These are phyloP conservation scores for Bryum argenteum DNA, from an alignment of 225 moss, liverwort and hornwort species.

Conservation along the genomic window DNA sequence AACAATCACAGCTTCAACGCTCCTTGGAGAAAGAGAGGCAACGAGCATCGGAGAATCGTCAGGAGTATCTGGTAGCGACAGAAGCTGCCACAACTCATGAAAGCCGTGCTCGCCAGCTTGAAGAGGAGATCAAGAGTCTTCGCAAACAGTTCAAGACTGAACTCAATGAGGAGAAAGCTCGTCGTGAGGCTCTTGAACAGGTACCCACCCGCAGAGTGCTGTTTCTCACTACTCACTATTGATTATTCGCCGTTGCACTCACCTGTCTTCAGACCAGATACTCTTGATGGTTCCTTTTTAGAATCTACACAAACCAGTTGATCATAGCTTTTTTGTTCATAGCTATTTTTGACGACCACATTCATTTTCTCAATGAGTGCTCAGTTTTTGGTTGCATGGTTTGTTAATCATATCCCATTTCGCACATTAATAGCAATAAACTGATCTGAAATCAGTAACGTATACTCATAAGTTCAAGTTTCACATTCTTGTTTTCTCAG, in stretches of 20 bases:
- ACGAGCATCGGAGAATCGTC: slow-evolving; percentile 89
- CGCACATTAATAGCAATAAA: slow-evolving; percentile 9
- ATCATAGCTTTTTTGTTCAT: background rate
- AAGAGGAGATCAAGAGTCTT: slow-evolving; percentile 77
- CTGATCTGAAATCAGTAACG: background rate
- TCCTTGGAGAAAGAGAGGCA: slow-evolving; percentile 97
- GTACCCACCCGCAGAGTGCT: slow-evolving; percentile 38
- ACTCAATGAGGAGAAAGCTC: slow-evolving; percentile 85
- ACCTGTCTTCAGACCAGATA: background rate
- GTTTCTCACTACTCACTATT: slow-evolving; percentile 17
- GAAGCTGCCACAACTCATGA: slow-evolving; percentile 83
- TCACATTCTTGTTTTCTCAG: slow-evolving; percentile 49
- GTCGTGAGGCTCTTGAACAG: slow-evolving; percentile 91
- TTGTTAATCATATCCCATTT: background rate
- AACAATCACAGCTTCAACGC: slow-evolving; percentile 85
- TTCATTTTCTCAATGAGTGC: slow-evolving; percentile 7
- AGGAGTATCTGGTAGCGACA: slow-evolving; percentile 85
- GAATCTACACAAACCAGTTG: background rate
- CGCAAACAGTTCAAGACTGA: slow-evolving; percentile 70
- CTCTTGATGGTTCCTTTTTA: background rate
- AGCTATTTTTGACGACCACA: background rate
- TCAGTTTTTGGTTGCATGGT: slow-evolving; percentile 12
- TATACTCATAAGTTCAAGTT: slow-evolving; percentile 4
- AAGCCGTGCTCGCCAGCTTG: slow-evolving; percentile 88
- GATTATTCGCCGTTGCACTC: slow-evolving; percentile 2